A percentile compares a stretch with the other conserved stretches of the same genome.
Conservation (phyloP, 768 basidiomycete genomes). For the Lentinula lateritia region DNA sequence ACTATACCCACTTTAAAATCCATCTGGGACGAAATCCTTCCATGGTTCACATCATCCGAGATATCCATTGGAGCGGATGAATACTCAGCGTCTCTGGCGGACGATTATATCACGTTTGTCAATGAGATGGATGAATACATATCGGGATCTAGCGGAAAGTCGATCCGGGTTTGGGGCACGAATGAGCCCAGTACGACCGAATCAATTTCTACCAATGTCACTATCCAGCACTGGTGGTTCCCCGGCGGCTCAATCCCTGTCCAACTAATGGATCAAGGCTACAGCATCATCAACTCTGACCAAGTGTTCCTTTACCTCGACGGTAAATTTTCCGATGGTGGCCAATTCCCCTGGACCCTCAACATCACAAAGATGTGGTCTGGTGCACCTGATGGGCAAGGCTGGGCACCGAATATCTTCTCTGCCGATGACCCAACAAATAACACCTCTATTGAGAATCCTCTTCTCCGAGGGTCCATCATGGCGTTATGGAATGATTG, state of each 20-base stretch:
- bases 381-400: constrained; percentile 21
- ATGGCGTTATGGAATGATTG: constrained; percentile 39
- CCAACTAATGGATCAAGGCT: constrained; percentile 26
- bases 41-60: constrained; percentile 32
- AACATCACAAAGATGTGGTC: constrained; percentile 24
- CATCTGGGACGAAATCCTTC: constrained; percentile 35
- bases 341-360: constrained; percentile 27
- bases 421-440: constrained; percentile 20
- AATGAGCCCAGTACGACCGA: constrained; percentile 30
- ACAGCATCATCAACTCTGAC: constrained; percentile 31
- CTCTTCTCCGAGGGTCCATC: constrained; percentile 26
- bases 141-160: constrained; percentile 22
- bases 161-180: constrained; percentile 37
- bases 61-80: constrained; percentile 45
- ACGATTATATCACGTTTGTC: constrained; percentile 37
- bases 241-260: constrained; percentile 26
- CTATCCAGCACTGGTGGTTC: constrained; percentile 40
- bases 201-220: constrained; percentile 32
- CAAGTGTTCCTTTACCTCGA: constrained; percentile 30
- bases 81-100: constrained; percentile 28
- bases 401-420: constrained; percentile 33
- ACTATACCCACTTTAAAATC: constrained; percentile 36
- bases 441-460: constrained; percentile 22
- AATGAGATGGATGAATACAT: constrained; percentile 37
- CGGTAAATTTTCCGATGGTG: constrained; percentile 26